Conservation (phyloP, 179 eudicot species). For the Beta corolliflora region DNA sequence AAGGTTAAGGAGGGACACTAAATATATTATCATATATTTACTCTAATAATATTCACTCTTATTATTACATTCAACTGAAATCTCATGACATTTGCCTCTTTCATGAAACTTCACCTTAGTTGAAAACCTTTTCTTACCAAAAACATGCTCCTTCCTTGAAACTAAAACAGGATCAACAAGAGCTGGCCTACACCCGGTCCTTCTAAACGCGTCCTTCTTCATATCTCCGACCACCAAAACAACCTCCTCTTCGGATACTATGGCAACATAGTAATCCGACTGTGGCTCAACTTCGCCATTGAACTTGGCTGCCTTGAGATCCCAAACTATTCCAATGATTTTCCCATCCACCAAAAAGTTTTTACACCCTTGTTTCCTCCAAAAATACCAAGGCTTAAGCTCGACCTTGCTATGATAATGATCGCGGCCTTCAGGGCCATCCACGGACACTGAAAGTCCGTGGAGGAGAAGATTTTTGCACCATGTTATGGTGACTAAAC, state of each 20-base stretch:
- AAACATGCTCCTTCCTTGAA: constrained; percentile 75
- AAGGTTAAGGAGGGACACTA: too few relatives aligned
- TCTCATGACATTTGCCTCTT: constrained; percentile 70
- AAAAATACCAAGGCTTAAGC: constrained; percentile 90
- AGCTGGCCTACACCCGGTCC: constrained; percentile 79
- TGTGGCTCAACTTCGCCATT: constrained; percentile 86
- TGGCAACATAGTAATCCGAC: constrained; percentile 80
- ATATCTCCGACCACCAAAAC: constrained; percentile 70
- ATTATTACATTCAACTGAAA: constrained; percentile 70
- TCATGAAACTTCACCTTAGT: constrained; percentile 71
- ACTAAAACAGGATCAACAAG: constrained; percentile 68
- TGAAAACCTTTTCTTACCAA: constrained; percentile 70
- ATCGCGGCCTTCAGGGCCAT: constrained; percentile 52
- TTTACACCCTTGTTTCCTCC: constrained; percentile 89
- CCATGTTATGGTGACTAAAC: constrained; percentile 81
- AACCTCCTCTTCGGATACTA: constrained; percentile 72
- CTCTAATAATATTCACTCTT: neutral
- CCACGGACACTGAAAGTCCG: constrained; percentile 74
- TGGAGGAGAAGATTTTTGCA: constrained; percentile 82
- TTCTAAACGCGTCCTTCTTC: constrained; percentile 80
- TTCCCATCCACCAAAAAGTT: constrained; percentile 56
- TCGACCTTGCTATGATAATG: constrained; percentile 75
- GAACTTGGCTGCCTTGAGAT: constrained; percentile 71
- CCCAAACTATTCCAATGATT: constrained; percentile 69
- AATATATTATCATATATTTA: too few relatives aligned